A percentile compares a stretch with the other conserved stretches of the same genome.
Evolutionary conservation across 345 rosid species (phyloP).

Genomic region (Linum trigynum): DNA sequence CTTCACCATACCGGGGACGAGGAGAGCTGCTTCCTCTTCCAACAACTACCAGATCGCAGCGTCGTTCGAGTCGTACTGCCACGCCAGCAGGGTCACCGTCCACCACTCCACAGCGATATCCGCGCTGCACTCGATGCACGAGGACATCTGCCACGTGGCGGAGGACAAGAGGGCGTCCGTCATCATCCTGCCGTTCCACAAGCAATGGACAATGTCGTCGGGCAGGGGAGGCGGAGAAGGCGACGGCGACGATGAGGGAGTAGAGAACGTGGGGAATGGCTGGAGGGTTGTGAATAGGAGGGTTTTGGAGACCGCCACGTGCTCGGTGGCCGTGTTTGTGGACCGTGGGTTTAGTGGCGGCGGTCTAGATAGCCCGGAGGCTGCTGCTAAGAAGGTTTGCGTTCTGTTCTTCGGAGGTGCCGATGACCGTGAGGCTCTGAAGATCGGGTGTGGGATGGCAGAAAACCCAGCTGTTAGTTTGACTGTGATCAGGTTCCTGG

Average conservation of each 20-base stretch:
- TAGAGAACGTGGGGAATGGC: constrained; percentile 12
- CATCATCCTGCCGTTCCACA: constrained; percentile 34
- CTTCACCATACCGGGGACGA: not conserved
- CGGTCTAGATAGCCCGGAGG: not conserved
- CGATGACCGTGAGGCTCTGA: constrained; percentile 26
- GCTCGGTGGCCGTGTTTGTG: constrained; percentile 33
- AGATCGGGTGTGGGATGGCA: constrained; percentile 20
- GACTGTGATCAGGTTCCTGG: constrained; percentile 14
- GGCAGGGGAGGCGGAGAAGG: not conserved
- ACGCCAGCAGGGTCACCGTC: constrained; percentile 9
- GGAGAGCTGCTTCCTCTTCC: too few species aligned
- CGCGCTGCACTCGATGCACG: constrained; percentile 28
- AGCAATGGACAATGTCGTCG: constrained; percentile 9
- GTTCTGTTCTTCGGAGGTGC: constrained; percentile 25
- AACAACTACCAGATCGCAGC: not conserved
- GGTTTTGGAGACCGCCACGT: constrained; percentile 25
- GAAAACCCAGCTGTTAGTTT: constrained; percentile 9
- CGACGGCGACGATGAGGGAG: constrained; percentile 9
- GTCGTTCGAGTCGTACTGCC: constrained; percentile 16
- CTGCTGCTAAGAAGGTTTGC: not conserved
- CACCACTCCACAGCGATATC: constrained; percentile 27
- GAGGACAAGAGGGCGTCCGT: constrained; percentile 23
- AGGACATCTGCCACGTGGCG: constrained; percentile 33
- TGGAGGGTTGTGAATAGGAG: constrained; percentile 29
- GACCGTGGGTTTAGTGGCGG: constrained; percentile 23